Evolutionary conservation across 306 rosid species (phyloP).

Genomic region (Mimosa bimucronata): DNA sequence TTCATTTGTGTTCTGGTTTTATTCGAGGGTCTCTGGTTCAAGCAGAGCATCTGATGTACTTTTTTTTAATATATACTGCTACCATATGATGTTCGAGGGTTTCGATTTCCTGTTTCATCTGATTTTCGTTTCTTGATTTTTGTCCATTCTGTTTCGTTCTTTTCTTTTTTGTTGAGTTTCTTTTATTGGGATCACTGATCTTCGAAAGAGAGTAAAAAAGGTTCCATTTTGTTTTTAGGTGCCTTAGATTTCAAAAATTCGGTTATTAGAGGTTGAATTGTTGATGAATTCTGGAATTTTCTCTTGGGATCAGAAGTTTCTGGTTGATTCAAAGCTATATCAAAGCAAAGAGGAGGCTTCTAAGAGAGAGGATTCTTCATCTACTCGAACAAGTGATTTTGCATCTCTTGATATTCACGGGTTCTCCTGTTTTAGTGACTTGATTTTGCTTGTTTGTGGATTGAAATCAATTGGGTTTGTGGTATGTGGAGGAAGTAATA

Average conservation of each 20-base stretch:
- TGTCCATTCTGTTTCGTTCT: background rate
- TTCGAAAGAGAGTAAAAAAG: constrained; percentile 14
- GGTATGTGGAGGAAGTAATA: too few relatives aligned
- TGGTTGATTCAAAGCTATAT: constrained; percentile 59
- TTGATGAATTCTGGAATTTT: constrained; percentile 3
- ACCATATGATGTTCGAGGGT: too few relatives aligned
- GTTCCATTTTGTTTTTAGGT: constrained; percentile 35
- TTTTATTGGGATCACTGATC: background rate
- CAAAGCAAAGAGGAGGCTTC: constrained; percentile 68
- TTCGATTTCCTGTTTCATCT: too few relatives aligned
- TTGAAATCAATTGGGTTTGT: too few relatives aligned
- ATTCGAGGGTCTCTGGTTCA: too few relatives aligned
- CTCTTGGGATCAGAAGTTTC: too few relatives aligned
- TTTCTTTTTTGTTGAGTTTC: background rate
- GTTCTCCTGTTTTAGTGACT: background rate
- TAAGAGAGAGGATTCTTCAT: constrained; percentile 64
- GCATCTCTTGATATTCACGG: background rate
- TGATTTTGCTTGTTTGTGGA: too few relatives aligned
- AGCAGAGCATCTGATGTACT: too few relatives aligned
- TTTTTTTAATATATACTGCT: too few relatives aligned
- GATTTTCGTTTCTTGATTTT: too few relatives aligned
- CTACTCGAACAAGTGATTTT: constrained; percentile 55
- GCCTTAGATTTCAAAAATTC: background rate
- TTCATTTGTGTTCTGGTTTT: too few relatives aligned
- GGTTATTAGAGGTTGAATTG: background rate